Evolutionary conservation across 116 monocot species (phyloP).

Genomic region (Posidonia oceanica): DNA sequence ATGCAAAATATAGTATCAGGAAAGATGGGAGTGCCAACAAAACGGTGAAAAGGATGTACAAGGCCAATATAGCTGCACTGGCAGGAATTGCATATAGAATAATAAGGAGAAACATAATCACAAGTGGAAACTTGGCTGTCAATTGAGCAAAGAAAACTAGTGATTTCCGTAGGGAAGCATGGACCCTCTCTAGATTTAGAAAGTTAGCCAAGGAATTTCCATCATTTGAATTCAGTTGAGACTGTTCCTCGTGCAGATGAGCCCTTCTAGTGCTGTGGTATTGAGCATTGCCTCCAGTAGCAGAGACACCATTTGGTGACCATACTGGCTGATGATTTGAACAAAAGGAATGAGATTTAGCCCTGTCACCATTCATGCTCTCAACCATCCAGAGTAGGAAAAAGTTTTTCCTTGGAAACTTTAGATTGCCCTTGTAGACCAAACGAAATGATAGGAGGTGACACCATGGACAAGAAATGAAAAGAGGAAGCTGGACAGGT

Average conservation of each 20-base stretch:
- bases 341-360: constrained; percentile 21
- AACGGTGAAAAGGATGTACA: constrained; percentile 63
- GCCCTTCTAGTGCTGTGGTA: constrained; percentile 18
- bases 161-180: constrained; percentile 31
- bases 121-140: constrained; percentile 74
- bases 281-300: constrained; percentile 7
- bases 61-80: constrained; percentile 56
- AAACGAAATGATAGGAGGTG: constrained; percentile 54
- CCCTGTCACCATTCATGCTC: constrained; percentile 59
- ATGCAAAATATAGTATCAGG: constrained; percentile 71
- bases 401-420: constrained; percentile 72
- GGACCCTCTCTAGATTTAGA: constrained; percentile 27
- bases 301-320: constrained; percentile 12
- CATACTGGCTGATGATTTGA: constrained; percentile 13
- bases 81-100: constrained; percentile 73
- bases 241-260: constrained; percentile 9
- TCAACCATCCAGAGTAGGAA: constrained; percentile 89
- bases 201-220: not conserved
- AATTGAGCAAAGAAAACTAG: constrained; percentile 44
- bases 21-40: constrained; percentile 69
- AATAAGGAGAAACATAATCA: constrained; percentile 61
- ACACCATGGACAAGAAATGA: constrained; percentile 88
- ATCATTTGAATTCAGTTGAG: constrained; percentile 1
- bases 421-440: constrained; percentile 58
- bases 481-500: constrained; percentile 58